These are phyloP conservation scores for Lophiotrema nucula DNA, from an alignment of 495 filamentous ascomycete species.

Conservation along the genomic window DNA sequence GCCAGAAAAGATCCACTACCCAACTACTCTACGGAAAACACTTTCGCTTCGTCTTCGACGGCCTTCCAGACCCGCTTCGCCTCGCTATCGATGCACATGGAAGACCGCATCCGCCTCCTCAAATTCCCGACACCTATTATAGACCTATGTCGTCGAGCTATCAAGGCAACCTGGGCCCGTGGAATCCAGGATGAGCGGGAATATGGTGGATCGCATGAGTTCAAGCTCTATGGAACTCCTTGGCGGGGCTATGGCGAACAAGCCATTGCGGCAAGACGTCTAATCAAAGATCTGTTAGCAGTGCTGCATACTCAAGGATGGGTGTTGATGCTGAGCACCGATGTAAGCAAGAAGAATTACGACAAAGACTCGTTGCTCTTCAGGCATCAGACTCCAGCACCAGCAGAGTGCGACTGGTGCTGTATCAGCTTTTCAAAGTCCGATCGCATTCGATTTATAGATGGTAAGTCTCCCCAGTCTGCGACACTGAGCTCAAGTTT, in stretches of 20 bases:
- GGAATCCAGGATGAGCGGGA: slow-evolving; percentile 3
- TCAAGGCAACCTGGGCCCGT: not conserved
- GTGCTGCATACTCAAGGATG: slow-evolving; percentile 22
- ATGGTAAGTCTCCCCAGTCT: too few relatives aligned
- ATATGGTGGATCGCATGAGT: slow-evolving; percentile 2
- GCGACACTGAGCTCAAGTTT: too few relatives aligned
- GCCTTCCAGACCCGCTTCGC: slow-evolving; percentile 13
- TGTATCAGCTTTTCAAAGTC: slow-evolving; percentile 15
- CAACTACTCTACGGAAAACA: not conserved
- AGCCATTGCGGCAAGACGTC: slow-evolving; percentile 11
- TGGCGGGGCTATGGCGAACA: not conserved
- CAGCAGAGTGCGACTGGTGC: slow-evolving; percentile 24
- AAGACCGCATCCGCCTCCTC: slow-evolving; percentile 15
- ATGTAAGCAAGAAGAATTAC: slow-evolving; percentile 11
- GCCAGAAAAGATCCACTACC: not conserved
- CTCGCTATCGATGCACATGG: slow-evolving; percentile 8
- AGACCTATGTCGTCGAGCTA: not conserved
- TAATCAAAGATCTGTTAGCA: slow-evolving; percentile 16
- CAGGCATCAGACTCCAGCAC: slow-evolving; percentile 24
- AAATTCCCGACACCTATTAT: slow-evolving; percentile 7
- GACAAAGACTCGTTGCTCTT: slow-evolving; percentile 33
- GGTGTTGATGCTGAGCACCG: slow-evolving; percentile 25
- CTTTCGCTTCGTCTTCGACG: not conserved
- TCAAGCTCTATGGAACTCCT: slow-evolving; percentile 5
- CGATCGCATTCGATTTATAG: slow-evolving; percentile 24